Percentiles rank a stretch among this genome's conserved stretches.
Evolutionary conservation across 371 early-diverging fungal genomes (phyloP).

Genomic region (Gilbertella persicaria): DNA sequence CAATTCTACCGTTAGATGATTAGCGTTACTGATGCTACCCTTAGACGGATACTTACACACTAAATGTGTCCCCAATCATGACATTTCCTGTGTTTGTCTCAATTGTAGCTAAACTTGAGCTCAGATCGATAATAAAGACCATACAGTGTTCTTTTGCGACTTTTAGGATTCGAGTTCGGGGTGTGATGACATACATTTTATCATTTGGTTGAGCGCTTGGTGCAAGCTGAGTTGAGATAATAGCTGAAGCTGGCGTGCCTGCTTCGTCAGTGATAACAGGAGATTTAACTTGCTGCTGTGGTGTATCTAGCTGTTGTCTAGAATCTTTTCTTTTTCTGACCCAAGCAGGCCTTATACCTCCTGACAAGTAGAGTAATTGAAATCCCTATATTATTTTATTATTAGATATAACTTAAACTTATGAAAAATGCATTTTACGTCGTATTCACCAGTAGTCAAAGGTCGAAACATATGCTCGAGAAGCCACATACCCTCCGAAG

Average conservation of each 20-base stretch:
- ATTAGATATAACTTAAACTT: neutral
- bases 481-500: slow-evolving; percentile 24
- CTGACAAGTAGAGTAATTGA: slow-evolving; percentile 19
- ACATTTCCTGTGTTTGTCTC: slow-evolving; percentile 55
- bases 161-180: slow-evolving; percentile 63
- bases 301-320: neutral
- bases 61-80: slow-evolving; percentile 54
- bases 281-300: neutral
- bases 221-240: neutral
- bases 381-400: slow-evolving; percentile 12
- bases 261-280: slow-evolving; percentile 1
- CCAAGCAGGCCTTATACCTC: slow-evolving; percentile 19
- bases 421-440: slow-evolving; percentile 12
- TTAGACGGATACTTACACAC: slow-evolving; percentile 46
- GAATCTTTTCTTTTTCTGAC: slow-evolving; percentile 23
- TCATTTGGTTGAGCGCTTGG: neutral
- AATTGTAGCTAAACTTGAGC: slow-evolving; percentile 70
- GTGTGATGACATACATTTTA: slow-evolving; percentile 54
- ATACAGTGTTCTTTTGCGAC: slow-evolving; percentile 60
- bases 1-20: slow-evolving; percentile 22
- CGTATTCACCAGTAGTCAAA: slow-evolving; percentile 14
- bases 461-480: slow-evolving; percentile 27
- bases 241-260: neutral
- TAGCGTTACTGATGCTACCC: slow-evolving; percentile 5
- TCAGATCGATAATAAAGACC: slow-evolving; percentile 72